Conservation (phyloP, 83 land plant genomes). For the Picea abies region DNA sequence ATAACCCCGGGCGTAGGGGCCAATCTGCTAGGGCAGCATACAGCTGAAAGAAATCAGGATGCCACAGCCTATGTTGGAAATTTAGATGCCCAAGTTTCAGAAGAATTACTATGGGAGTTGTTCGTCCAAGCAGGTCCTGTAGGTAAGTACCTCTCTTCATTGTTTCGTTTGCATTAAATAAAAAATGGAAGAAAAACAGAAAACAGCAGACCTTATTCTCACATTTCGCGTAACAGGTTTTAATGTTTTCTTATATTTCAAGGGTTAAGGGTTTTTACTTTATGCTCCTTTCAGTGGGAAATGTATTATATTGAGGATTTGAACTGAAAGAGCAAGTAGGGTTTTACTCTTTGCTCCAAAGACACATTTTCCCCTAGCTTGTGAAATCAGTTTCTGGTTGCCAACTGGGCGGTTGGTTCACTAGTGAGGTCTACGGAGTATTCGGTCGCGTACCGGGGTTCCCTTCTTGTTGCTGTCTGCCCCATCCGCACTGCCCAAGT, state of each 20-base stretch:
- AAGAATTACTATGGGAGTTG: constrained; percentile 96
- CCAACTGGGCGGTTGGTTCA: too few species aligned
- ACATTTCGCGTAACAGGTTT: background rate
- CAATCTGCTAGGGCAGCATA: constrained; percentile 95
- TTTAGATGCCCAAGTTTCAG: constrained; percentile 91
- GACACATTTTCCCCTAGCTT: too few species aligned
- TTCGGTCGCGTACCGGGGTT: too few species aligned
- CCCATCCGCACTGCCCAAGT: too few species aligned
- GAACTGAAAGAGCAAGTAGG: too few species aligned
- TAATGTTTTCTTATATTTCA: background rate
- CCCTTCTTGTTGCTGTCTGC: too few species aligned
- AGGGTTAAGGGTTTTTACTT: too few species aligned
- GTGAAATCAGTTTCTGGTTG: too few species aligned
- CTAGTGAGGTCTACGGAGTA: too few species aligned
- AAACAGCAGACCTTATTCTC: background rate
- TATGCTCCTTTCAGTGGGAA: too few species aligned
- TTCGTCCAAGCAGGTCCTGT: constrained; percentile 99
- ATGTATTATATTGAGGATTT: too few species aligned
- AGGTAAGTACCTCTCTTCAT: constrained; percentile 44
- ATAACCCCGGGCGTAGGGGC: constrained; percentile 99
- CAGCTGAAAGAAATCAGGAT: constrained; percentile 98
- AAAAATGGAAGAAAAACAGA: background rate
- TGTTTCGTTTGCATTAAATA: background rate
- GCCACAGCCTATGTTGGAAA: constrained; percentile 99
- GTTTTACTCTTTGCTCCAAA: too few species aligned